Percentiles rank a stretch among this genome's conserved stretches.
Evolutionary conservation across 2,329 filamentous ascomycete genomes (phyloP).

Genomic region (Lachnellula suecica): DNA sequence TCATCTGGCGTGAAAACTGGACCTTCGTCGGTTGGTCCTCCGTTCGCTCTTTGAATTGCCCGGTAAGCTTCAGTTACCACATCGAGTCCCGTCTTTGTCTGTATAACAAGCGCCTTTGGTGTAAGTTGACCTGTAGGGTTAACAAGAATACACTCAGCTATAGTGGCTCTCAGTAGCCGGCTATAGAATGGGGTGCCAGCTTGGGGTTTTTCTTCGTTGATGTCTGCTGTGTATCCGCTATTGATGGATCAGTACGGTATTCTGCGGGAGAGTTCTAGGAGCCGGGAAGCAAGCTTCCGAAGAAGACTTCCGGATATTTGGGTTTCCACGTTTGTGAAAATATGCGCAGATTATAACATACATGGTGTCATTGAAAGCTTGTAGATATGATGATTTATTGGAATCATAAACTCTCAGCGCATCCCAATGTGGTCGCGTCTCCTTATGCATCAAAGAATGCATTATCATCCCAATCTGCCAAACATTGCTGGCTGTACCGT

Average conservation of each 20-base stretch:
- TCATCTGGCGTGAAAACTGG: background rate
- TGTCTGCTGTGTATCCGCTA: too few species aligned
- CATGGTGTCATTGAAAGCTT: too few species aligned
- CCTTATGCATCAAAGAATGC: constrained; percentile 2
- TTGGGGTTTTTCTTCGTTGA: background rate
- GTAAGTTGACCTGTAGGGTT: background rate
- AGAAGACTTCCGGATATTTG: too few species aligned
- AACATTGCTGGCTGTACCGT: constrained; percentile 6
- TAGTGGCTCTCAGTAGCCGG: background rate
- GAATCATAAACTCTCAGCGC: background rate
- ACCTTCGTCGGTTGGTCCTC: background rate
- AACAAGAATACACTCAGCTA: background rate
- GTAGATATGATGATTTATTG: background rate
- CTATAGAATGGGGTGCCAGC: background rate
- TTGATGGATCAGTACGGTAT: too few species aligned
- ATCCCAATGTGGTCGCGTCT: background rate
- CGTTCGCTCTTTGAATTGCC: background rate
- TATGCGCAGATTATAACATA: too few species aligned
- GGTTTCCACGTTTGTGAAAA: too few species aligned
- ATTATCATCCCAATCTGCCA: constrained; percentile 14
- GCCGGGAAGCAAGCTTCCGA: background rate
- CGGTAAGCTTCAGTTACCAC: too few species aligned
- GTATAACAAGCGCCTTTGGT: background rate
- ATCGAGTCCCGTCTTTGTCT: background rate
- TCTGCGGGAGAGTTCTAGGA: background rate